Evolutionary conservation across 78 protist genomes (phyloP), one percentile per base, ranked within the genome.

Genomic region (Trichosphaerium sp.): DNA sequence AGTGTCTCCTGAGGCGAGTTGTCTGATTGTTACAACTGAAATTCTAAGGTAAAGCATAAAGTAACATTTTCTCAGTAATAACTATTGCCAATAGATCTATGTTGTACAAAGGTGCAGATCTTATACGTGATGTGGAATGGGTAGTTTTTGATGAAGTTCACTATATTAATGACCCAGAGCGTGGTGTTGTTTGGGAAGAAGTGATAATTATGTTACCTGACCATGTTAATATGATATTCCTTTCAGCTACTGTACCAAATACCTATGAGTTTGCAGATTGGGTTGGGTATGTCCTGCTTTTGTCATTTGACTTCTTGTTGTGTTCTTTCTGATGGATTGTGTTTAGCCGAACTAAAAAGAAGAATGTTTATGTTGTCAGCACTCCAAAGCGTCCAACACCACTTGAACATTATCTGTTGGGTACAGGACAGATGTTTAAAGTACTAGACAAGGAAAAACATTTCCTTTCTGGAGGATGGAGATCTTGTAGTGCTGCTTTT

Each of bases 171-270:
- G 66, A 70, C 67, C 0, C 23, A 4, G 71, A 76, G 69, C 81
- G 98, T 28, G 98, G 98, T 32, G 95, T 92, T 1, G 98, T 94
- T 23, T 94, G 98, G 98, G 98, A 94, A 41, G 98, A 94, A 60
- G 80, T 69, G 8, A 84, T 94, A 57, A 93, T 93, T 47, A 49
- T 94, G 81, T 70, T 93, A 23, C 97, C 98, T 2, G 74, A 32
- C 0, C 55, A 75, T 37, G 90, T 91, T 10, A 57, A 65, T n/a
- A 34, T 89, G 40, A 71, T 94, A n/a, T 10, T 94, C 47, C 82
- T 94, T 14, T 71, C 87, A 0, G 98, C 98, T n/a, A 94, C 98
- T 0, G 83, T 94, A 5, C 94, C 97, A 11, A 91, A 94, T 62
- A 67, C 94, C 3, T 12, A 48, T 15, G 95, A 89, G 25, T 91